A percentile compares a stretch with the other conserved stretches of the same genome.
Evolutionary conservation across 202 grass and related monocot species (phyloP).

Genomic region (Schoenoplectus triqueter): DNA sequence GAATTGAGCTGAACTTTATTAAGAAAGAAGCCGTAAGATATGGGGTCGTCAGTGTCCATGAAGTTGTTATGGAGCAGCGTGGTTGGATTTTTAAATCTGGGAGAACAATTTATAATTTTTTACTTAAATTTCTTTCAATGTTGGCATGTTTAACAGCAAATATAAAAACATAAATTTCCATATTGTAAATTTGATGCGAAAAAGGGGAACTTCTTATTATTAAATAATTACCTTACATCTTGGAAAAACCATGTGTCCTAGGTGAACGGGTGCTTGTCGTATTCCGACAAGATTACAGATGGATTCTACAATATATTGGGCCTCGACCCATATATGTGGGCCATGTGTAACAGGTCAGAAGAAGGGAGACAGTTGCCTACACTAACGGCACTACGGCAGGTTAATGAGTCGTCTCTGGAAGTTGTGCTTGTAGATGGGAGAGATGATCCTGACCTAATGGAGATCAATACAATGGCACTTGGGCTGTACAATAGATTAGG

Average conservation of each 20-base stretch:
- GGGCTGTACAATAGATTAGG: slow-evolving; percentile 52
- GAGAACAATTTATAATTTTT: background rate
- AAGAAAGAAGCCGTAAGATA: background rate
- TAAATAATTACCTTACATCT: background rate
- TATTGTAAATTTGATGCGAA: background rate
- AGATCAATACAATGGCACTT: slow-evolving; percentile 65
- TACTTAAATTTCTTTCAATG: background rate
- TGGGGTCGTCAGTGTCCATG: background rate
- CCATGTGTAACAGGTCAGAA: slow-evolving; percentile 75
- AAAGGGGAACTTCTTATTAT: background rate
- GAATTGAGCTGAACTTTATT: background rate
- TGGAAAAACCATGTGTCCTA: slow-evolving; percentile 31
- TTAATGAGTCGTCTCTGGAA: slow-evolving; percentile 77
- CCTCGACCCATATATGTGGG: slow-evolving; percentile 89
- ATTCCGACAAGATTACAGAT: slow-evolving; percentile 70
- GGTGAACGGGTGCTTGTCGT: slow-evolving; percentile 86
- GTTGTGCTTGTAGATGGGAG: slow-evolving; percentile 72
- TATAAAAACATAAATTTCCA: background rate
- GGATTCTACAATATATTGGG: slow-evolving; percentile 97
- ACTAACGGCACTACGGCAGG: slow-evolving; percentile 61
- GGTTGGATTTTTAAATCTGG: background rate
- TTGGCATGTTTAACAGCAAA: background rate
- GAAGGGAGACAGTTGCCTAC: slow-evolving; percentile 72
- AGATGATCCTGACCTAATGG: slow-evolving; percentile 53
- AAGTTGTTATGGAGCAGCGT: background rate